Evolutionary conservation across 106 monocot species (phyloP).

Genomic region (Dioscorea dumetorum): DNA sequence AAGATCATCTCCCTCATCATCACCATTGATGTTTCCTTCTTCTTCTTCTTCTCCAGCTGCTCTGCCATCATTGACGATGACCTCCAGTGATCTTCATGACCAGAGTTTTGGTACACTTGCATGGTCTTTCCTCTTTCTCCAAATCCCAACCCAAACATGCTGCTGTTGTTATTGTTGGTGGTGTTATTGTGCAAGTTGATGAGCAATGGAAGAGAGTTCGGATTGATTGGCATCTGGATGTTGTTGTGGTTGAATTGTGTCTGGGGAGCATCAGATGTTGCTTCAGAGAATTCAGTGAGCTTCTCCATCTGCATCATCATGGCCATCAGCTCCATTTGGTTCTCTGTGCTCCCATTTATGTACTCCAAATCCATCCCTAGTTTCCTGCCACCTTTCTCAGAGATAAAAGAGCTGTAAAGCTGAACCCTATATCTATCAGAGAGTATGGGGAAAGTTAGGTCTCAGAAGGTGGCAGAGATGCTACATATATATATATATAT

Average conservation of each 20-base stretch:
- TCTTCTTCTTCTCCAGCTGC: no score
- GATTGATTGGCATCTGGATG: neutral
- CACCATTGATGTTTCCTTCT: slow-evolving; percentile 17
- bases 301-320: slow-evolving; percentile 28
- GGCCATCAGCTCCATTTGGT: slow-evolving; percentile 31
- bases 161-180: no score
- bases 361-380: no score
- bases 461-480: no score
- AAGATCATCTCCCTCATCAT: slow-evolving; percentile 94
- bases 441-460: no score
- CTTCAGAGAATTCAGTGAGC: slow-evolving; percentile 8
- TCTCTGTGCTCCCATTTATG: neutral
- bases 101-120: neutral
- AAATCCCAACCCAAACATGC: no score
- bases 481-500: no score
- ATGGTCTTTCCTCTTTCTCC: neutral
- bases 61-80: neutral
- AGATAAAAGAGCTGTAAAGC: no score
- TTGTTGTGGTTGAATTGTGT: neutral
- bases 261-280: neutral
- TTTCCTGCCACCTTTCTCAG: no score
- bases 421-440: no score
- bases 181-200: no score
- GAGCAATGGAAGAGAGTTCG: neutral
- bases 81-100: neutral